phyloP scores from a whole-genome alignment of 305 asterid genomes.

The Nicotiana rustica region DNA sequence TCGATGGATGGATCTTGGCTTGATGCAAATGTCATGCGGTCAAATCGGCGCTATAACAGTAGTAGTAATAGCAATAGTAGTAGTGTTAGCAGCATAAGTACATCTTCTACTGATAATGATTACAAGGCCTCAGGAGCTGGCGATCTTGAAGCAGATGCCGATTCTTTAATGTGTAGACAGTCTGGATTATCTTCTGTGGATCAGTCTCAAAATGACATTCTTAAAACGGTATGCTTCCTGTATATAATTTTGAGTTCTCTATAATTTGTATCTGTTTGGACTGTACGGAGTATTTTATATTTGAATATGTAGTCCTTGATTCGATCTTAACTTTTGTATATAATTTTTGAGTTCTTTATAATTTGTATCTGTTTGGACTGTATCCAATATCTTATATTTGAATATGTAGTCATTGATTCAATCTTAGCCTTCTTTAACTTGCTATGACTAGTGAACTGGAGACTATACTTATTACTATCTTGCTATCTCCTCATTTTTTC shows the following conservation, averaged over 20 bases:
- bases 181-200: conserved; percentile 86
- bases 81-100: conserved; percentile 83
- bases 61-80: conserved; percentile 94
- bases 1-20: conserved; percentile 67
- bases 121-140: conserved; percentile 73
- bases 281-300: background rate
- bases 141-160: conserved; percentile 99
- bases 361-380: background rate
- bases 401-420: conserved; percentile 7
- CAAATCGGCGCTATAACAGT: conserved; percentile 78
- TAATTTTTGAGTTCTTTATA: background rate
- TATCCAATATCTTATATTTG: conserved; percentile 5
- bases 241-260: conserved; percentile 15
- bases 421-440: conserved; percentile 8
- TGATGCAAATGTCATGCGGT: conserved; percentile 67
- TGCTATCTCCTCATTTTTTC: background rate
- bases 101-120: conserved; percentile 93
- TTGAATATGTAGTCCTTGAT: conserved; percentile 24
- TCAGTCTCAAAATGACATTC: conserved; percentile 67
- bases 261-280: background rate
- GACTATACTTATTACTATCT: conserved; percentile 1
- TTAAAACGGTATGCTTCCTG: conserved; percentile 59
- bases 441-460: conserved; percentile 5
- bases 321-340: background rate
- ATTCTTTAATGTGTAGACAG: conserved; percentile 83